These are phyloP conservation scores for Syncephalastrum sp. DNA, from an alignment of 371 early-diverging fungal genomes.

Conservation along the genomic window DNA sequence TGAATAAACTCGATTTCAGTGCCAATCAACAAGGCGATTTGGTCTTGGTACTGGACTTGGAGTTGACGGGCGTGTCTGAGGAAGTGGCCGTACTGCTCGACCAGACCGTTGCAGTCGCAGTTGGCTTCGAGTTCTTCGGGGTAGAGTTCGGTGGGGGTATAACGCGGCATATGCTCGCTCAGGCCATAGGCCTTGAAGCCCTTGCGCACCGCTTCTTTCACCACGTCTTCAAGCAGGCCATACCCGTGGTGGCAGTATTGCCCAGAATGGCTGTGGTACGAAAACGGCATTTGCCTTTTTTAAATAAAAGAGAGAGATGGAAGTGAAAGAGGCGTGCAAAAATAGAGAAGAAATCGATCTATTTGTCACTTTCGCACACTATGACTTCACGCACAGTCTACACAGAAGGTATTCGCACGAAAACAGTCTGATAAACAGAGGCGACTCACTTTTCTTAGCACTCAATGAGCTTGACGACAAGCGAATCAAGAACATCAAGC, in stretches of 20 bases:
- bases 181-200: slow-evolving; percentile 70
- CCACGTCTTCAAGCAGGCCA: slow-evolving; percentile 73
- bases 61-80: slow-evolving; percentile 72
- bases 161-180: slow-evolving; percentile 85
- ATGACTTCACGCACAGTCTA: slow-evolving; percentile 11
- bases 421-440: not conserved
- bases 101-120: slow-evolving; percentile 56
- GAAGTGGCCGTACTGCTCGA: slow-evolving; percentile 35
- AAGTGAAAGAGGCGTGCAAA: not conserved
- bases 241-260: slow-evolving; percentile 84
- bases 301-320: slow-evolving; percentile 1
- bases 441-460: slow-evolving; percentile 31
- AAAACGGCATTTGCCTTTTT: slow-evolving; percentile 52
- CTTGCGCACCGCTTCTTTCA: slow-evolving; percentile 66
- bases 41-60: slow-evolving; percentile 53
- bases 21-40: slow-evolving; percentile 79
- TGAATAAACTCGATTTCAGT: slow-evolving; percentile 89
- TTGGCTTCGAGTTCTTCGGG: slow-evolving; percentile 77
- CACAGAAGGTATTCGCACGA: slow-evolving; percentile 11
- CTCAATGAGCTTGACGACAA: slow-evolving; percentile 91
- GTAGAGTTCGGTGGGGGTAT: slow-evolving; percentile 65
- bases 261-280: slow-evolving; percentile 84
- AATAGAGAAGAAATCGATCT: no score
- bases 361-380: not conserved
- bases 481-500: slow-evolving; percentile 83